A percentile compares a stretch with the other conserved stretches of the same genome.
phyloP scores from a whole-genome alignment of 169 alveolate genomes.

The Theileria parva region DNA sequence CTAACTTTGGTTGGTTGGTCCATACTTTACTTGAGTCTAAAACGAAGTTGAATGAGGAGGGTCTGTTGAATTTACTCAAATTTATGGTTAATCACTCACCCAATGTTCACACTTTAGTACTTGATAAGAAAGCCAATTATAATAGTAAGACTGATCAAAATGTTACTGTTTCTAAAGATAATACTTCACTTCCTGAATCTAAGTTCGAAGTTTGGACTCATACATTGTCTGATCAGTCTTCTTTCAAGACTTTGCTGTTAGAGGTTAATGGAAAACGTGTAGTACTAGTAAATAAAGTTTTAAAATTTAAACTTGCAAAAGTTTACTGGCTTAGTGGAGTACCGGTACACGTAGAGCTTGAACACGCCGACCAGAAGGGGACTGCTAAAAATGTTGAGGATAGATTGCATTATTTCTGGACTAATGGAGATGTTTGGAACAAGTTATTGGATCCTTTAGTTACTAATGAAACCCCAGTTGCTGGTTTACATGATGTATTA shows the following conservation, averaged over 20 bases:
- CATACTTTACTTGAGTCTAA: neutral
- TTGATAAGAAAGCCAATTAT: neutral
- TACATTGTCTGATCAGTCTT: neutral
- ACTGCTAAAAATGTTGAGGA: neutral
- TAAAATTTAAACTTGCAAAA: neutral
- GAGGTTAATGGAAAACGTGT: neutral
- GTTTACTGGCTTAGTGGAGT: slow-evolving; percentile 5
- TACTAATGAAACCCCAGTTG: neutral
- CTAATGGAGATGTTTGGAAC: neutral
- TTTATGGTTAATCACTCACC: neutral
- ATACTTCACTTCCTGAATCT: neutral
- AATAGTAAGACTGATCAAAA: neutral
- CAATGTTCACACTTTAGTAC: neutral
- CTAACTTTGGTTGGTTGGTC: neutral
- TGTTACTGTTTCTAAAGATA: neutral
- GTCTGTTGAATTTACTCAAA: neutral
- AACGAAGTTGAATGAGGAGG: neutral
- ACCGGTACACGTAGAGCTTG: neutral
- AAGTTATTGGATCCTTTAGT: neutral
- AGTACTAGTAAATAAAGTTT: neutral
- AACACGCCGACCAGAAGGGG: neutral
- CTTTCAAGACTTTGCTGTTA: neutral
- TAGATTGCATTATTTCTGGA: neutral
- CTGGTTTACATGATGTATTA: neutral
- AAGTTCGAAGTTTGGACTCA: neutral